phyloP scores from a whole-genome alignment of 352 stramenopile genomes.

The Globisporangium mamillatum region DNA sequence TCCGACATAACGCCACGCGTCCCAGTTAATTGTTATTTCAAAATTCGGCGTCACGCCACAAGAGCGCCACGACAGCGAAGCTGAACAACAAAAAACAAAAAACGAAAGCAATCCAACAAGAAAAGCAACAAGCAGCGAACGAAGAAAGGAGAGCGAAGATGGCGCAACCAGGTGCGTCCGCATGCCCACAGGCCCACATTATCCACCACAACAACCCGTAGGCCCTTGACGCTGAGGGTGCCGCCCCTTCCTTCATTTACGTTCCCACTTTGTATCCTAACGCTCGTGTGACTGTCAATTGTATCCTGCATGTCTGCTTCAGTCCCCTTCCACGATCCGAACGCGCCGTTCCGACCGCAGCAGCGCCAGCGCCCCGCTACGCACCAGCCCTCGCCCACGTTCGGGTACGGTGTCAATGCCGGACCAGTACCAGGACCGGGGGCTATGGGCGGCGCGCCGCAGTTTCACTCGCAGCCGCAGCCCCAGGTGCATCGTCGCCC shows the following conservation, averaged over 20 bases:
- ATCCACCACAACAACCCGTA: too few relatives aligned
- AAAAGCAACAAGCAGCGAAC: neutral
- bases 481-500: conserved; percentile 37
- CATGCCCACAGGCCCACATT: too few relatives aligned
- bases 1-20: neutral
- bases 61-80: conserved; percentile 8
- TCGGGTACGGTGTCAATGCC: conserved; percentile 9
- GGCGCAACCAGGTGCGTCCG: conserved; percentile 28
- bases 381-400: conserved; percentile 21
- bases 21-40: neutral
- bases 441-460: conserved; percentile 15
- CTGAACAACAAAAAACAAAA: neutral
- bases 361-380: conserved; percentile 37
- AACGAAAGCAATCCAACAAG: neutral
- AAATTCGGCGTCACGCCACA: neutral
- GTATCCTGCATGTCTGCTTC: neutral
- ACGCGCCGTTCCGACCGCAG: conserved; percentile 32
- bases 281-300: neutral
- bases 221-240: too few relatives aligned
- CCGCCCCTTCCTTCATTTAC: neutral
- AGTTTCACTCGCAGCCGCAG: conserved; percentile 35
- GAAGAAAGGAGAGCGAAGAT: conserved; percentile 11
- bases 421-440: neutral
- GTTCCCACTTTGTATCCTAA: neutral
- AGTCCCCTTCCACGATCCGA: conserved; percentile 64